A percentile compares a stretch with the other conserved stretches of the same genome.
phyloP scores from a whole-genome alignment of 306 rosid genomes.

The Gastrolobium villosum region DNA sequence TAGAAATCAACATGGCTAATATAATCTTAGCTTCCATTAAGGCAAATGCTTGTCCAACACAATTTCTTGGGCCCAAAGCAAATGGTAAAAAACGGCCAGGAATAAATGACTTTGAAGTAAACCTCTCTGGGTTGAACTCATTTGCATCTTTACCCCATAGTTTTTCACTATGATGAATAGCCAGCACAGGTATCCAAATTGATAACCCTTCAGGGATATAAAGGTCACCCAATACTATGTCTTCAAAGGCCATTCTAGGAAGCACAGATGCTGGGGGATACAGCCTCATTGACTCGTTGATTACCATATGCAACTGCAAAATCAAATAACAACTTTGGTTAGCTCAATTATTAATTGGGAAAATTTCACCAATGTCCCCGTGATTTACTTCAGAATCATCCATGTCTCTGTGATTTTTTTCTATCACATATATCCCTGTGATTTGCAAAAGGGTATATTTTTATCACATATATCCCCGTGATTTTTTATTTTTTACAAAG shows the following conservation, averaged over 20 bases:
- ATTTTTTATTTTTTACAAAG: no score
- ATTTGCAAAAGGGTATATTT: no score
- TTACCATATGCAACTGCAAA: conserved; percentile 88
- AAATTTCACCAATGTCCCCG: no score
- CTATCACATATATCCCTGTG: no score
- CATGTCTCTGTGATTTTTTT: no score
- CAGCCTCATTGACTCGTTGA: conserved; percentile 89
- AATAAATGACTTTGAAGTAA: conserved; percentile 71
- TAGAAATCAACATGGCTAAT: conserved; percentile 80
- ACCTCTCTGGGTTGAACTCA: conserved; percentile 89
- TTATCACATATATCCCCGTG: no score
- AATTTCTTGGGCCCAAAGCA: conserved; percentile 88
- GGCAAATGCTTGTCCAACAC: conserved; percentile 92
- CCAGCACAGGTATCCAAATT: conserved; percentile 94
- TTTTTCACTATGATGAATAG: conserved; percentile 91
- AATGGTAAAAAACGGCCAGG: conserved; percentile 89
- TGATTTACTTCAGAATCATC: no score
- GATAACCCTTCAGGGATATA: conserved; percentile 92
- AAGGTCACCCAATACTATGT: conserved; percentile 80
- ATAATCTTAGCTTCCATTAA: conserved; percentile 95
- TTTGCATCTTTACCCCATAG: conserved; percentile 95
- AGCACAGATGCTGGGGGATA: conserved; percentile 96
- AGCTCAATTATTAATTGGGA: no score
- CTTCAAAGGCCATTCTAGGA: conserved; percentile 94
- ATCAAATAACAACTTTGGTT: not conserved